phyloP scores from a whole-genome alignment of 1,139 yeast species.

The Candida sp. region DNA sequence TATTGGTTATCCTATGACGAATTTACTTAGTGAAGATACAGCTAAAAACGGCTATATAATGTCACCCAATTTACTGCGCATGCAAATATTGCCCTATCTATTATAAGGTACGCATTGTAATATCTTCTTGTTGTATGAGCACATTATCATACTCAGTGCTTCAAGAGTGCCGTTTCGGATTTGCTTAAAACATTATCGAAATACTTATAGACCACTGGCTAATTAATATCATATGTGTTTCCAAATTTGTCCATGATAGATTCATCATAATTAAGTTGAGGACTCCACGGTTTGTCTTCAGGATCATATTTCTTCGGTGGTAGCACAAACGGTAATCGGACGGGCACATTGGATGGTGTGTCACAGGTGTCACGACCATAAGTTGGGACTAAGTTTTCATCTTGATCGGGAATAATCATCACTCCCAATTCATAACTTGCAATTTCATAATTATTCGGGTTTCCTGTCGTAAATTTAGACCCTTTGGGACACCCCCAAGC shows the following conservation, averaged over 20 bases:
- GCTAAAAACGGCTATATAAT: too few species aligned
- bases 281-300: slow-evolving; percentile 52
- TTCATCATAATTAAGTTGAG: slow-evolving; percentile 16
- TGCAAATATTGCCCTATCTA: too few species aligned
- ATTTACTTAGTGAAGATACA: too few species aligned
- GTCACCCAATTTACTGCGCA: too few species aligned
- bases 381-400: slow-evolving; percentile 26
- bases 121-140: too few species aligned
- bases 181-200: too few species aligned
- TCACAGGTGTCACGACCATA: slow-evolving; percentile 33
- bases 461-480: slow-evolving; percentile 11
- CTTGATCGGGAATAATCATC: slow-evolving; percentile 25
- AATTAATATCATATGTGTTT: slow-evolving; percentile 11
- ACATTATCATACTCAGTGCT: too few species aligned
- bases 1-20: too few species aligned
- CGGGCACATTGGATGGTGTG: slow-evolving; percentile 17
- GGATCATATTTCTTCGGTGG: slow-evolving; percentile 42
- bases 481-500: slow-evolving; percentile 63
- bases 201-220: too few species aligned
- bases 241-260: slow-evolving; percentile 17
- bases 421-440: slow-evolving; percentile 60
- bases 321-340: slow-evolving; percentile 51
- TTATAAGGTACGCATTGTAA: too few species aligned
- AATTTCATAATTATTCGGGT: slow-evolving; percentile 20
- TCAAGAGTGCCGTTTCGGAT: too few species aligned